Conservation (phyloP, 805 yeast species). For the Yamadazyma nakazawae region DNA sequence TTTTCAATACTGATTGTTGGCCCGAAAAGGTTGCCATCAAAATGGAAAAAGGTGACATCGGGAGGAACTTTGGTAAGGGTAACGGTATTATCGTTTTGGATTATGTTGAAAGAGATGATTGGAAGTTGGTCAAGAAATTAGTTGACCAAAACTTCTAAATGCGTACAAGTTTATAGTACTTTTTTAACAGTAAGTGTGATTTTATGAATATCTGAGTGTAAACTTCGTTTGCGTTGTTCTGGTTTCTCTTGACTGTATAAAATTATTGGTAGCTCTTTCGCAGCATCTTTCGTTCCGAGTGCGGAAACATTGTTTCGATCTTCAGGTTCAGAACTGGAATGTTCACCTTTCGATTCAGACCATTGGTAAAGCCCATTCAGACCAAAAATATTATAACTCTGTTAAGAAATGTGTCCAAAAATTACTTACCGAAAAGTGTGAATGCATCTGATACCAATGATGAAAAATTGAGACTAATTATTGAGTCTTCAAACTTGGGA, state of each 20-base stretch:
- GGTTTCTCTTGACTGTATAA: not conserved
- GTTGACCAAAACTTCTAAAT: conserved; percentile 48
- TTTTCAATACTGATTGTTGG: conserved; percentile 71
- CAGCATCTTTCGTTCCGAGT: conserved; percentile 4
- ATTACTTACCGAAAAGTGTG: not conserved
- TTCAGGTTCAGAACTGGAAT: not conserved
- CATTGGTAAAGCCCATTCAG: not conserved
- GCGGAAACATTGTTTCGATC: conserved; percentile 3
- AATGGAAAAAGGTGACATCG: conserved; percentile 41
- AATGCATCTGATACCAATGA: conserved; percentile 14
- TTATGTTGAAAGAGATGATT: conserved; percentile 58
- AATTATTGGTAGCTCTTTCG: not conserved
- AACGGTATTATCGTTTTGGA: conserved; percentile 68
- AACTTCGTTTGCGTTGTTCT: too few relatives aligned
- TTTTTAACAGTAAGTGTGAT: not conserved
- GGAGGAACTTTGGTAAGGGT: conserved; percentile 50
- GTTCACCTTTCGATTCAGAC: not conserved
- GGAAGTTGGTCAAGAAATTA: conserved; percentile 52
- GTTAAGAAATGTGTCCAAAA: not conserved
- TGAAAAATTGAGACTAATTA: conserved; percentile 28
- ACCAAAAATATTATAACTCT: not conserved
- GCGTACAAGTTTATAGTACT: too few relatives aligned
- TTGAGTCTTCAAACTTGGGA: conserved; percentile 32
- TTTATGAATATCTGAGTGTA: too few relatives aligned
- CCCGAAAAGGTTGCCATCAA: conserved; percentile 63